These are phyloP conservation scores for Ophidiomyces ophidiicola DNA, from an alignment of 2,329 filamentous ascomycete genomes.

Conservation along the genomic window DNA sequence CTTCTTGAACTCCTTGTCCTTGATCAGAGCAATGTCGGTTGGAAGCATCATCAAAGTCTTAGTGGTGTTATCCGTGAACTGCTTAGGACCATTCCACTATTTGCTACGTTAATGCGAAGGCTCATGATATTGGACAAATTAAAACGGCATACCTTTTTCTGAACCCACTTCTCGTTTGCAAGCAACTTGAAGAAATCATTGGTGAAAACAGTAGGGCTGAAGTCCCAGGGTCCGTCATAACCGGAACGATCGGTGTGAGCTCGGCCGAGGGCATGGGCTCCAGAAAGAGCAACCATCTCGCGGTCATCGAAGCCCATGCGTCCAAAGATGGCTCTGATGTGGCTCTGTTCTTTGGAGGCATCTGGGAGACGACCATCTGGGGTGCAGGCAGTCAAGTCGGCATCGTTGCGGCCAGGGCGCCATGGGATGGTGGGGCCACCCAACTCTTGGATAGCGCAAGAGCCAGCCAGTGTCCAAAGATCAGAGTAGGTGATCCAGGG, in stretches of 20 bases:
- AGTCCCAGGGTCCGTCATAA: slow-evolving; percentile 82
- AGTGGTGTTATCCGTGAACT: slow-evolving; percentile 77
- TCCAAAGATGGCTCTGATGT: slow-evolving; percentile 83
- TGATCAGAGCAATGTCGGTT: slow-evolving; percentile 71
- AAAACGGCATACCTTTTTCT: slow-evolving; percentile 46
- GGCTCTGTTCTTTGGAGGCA: slow-evolving; percentile 60
- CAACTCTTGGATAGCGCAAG: slow-evolving; percentile 87
- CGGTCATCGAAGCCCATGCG: slow-evolving; percentile 98
- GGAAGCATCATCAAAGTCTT: slow-evolving; percentile 97
- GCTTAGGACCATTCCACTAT: slow-evolving; percentile 73
- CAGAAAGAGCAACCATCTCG: slow-evolving; percentile 82
- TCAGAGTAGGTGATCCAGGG: slow-evolving; percentile 96
- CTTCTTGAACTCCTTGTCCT: slow-evolving; percentile 75
- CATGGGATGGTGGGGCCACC: slow-evolving; percentile 77
- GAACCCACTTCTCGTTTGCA: slow-evolving; percentile 82
- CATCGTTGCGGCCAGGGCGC: slow-evolving; percentile 73
- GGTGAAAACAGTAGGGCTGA: slow-evolving; percentile 78
- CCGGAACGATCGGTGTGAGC: slow-evolving; percentile 83
- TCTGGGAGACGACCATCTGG: slow-evolving; percentile 87
- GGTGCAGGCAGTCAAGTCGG: slow-evolving; percentile 71
- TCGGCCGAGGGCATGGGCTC: slow-evolving; percentile 77
- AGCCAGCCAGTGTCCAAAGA: slow-evolving; percentile 84
- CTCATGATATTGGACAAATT: not conserved
- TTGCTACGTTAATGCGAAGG: slow-evolving; percentile 1
- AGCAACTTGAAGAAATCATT: slow-evolving; percentile 92